Evolutionary conservation across 2,329 filamentous ascomycete genomes (phyloP), one percentile per base, ranked within the genome.

Genomic region (Colletotrichum tropicicola): DNA sequence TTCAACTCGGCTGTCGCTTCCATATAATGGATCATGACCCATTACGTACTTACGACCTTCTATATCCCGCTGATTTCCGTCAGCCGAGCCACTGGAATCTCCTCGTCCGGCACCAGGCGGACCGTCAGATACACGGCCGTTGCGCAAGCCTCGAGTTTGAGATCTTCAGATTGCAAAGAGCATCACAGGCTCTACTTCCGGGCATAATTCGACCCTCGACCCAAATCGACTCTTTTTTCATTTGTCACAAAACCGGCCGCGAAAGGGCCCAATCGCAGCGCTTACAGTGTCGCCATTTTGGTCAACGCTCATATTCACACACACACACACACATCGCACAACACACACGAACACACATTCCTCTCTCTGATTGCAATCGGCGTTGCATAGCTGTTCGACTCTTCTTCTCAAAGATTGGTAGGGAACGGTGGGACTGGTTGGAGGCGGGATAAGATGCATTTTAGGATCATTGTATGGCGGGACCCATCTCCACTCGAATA

Each of bases 11-110:
- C 55, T 45, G 49, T 56, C 63, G 52, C 41, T 37, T 25, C 54
- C 25, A 21, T 58, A 25, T 56, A 57, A 68, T 66, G 66, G 66
- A 66, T 66, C 66, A 68, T 56, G 66, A 68, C 56, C 63, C 58
- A 68, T 68, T 59, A 68, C 66, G 66, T 65, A 55, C 57, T 51
- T 56, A 65, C 62, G 62, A 65, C 57, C 43, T 61, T 65, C 49
- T 47, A 51, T 56, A 65, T 61, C 56, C 25, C 37, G 56, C 56
- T 55, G 56, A 49, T 47, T n/a, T 49, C 15, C 48, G 61, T 65
- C 49, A 15, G 62, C 49, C 44, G 58, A 62, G 51, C 44, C 54
- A 45, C 62, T 49, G 27, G 15, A 61, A 17, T 25, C 23, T 25
- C 35, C 35, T 51, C 39, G 35, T 56, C 23, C 15, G 32, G 49